Evolutionary conservation across 164 flowering plant genomes (phyloP).

Genomic region (Chloranthus sessilifolius): DNA sequence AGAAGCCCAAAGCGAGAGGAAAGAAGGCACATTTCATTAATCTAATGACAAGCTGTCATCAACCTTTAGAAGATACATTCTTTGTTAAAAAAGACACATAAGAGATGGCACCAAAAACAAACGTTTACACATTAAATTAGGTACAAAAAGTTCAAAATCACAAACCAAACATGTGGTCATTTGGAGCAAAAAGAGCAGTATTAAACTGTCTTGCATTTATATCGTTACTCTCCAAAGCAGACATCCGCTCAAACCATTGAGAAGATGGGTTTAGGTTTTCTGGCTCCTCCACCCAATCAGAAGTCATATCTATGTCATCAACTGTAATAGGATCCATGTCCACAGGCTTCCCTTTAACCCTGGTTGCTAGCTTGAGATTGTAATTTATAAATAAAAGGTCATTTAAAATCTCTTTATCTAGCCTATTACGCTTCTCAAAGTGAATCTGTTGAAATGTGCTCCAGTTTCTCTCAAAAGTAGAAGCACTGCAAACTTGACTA

Average conservation of each 20-base stretch:
- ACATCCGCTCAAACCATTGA: slow-evolving; percentile 88
- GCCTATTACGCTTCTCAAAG: slow-evolving; percentile 81
- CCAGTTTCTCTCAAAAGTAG: slow-evolving; percentile 69
- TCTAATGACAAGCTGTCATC: no score
- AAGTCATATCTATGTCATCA: slow-evolving; percentile 93
- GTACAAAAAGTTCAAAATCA: no score
- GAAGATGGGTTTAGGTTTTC: slow-evolving; percentile 64
- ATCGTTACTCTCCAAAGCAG: slow-evolving; percentile 70
- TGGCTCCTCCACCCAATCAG: slow-evolving; percentile 92
- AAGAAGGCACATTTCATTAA: no score
- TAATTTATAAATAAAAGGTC: slow-evolving; percentile 68
- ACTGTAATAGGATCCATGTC: slow-evolving; percentile 65
- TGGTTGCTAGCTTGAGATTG: slow-evolving; percentile 70
- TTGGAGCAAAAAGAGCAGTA: slow-evolving; percentile 51
- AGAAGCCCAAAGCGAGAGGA: no score
- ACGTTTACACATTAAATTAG: no score
- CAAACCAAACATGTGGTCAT: slow-evolving; percentile 57
- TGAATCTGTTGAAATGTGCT: slow-evolving; percentile 72
- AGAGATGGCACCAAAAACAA: no score
- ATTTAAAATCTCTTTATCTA: slow-evolving; percentile 67
- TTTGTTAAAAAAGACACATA: no score
- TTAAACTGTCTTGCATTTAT: slow-evolving; percentile 79
- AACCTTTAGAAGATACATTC: no score
- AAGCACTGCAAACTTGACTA: slow-evolving; percentile 87
- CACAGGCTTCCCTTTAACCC: slow-evolving; percentile 32